These are phyloP conservation scores for Colletotrichum lentis DNA, from an alignment of 2,329 filamentous ascomycete genomes.

Conservation along the genomic window DNA sequence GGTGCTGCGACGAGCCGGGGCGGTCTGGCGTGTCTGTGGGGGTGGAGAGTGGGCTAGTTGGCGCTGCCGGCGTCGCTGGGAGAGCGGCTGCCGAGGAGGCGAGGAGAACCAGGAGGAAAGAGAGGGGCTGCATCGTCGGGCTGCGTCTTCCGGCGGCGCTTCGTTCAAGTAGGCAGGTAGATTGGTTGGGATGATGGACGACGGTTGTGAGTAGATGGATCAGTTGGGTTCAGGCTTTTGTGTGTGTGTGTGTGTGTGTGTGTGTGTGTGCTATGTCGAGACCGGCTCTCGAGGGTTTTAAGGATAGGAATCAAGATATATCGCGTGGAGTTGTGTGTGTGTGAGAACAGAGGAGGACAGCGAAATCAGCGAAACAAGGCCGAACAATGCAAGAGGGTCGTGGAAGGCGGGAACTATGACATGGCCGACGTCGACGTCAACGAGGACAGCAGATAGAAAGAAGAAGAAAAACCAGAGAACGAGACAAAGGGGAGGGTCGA, in stretches of 20 bases:
- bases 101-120: conserved; percentile 26
- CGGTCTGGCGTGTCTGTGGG: background rate
- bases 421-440: background rate
- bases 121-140: conserved; percentile 16
- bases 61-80: conserved; percentile 27
- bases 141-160: no score
- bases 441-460: background rate
- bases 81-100: conserved; percentile 16
- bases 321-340: background rate
- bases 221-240: no score
- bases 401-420: background rate
- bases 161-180: background rate
- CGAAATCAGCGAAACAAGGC: background rate
- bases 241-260: no score
- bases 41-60: conserved; percentile 3
- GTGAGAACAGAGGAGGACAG: background rate
- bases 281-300: background rate
- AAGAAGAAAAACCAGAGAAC: background rate
- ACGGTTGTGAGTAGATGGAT: no score
- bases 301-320: no score
- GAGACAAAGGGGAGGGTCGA: background rate
- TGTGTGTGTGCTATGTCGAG: background rate
- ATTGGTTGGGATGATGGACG: background rate
- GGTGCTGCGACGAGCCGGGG: background rate
- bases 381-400: background rate